Evolutionary conservation across 2,329 filamentous ascomycete species (phyloP).

Genomic region (Trichoderma guizhouense): DNA sequence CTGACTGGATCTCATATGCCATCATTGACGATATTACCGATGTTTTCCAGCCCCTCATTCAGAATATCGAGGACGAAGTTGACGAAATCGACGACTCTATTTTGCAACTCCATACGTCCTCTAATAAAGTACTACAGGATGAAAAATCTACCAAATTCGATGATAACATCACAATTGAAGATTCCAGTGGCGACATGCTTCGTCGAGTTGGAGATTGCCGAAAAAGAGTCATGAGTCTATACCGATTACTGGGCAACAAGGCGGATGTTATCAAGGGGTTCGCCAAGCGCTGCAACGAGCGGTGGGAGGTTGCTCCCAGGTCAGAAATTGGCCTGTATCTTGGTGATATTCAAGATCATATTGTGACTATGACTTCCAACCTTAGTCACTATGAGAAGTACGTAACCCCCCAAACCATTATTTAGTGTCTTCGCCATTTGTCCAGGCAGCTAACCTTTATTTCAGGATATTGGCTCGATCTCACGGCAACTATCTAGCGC

Average conservation of each 20-base stretch:
- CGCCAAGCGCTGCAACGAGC: conserved; percentile 95
- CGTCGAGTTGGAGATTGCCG: conserved; percentile 88
- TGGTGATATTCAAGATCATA: conserved; percentile 98
- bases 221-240: conserved; percentile 96
- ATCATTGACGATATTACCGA: conserved; percentile 99
- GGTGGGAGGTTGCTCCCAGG: conserved; percentile 92
- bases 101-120: conserved; percentile 69
- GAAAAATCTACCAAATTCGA: conserved; percentile 45
- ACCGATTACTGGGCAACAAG: conserved; percentile 90
- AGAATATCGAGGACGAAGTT: conserved; percentile 91
- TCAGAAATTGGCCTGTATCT: conserved; percentile 97
- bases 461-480: conserved; percentile 79
- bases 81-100: conserved; percentile 96
- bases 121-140: conserved; percentile 41
- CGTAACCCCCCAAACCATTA: neutral
- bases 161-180: conserved; percentile 41
- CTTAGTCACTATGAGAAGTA: conserved; percentile 95
- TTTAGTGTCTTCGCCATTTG: neutral
- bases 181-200: conserved; percentile 75
- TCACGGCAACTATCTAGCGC: conserved; percentile 96
- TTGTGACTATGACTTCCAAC: conserved; percentile 97
- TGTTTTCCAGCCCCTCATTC: conserved; percentile 88
- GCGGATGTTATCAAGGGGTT: conserved; percentile 99
- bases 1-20: conserved; percentile 98
- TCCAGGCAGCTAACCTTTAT: neutral